phyloP scores from a whole-genome alignment of 23 red algal genomes.

The Chondrus crispus region DNA sequence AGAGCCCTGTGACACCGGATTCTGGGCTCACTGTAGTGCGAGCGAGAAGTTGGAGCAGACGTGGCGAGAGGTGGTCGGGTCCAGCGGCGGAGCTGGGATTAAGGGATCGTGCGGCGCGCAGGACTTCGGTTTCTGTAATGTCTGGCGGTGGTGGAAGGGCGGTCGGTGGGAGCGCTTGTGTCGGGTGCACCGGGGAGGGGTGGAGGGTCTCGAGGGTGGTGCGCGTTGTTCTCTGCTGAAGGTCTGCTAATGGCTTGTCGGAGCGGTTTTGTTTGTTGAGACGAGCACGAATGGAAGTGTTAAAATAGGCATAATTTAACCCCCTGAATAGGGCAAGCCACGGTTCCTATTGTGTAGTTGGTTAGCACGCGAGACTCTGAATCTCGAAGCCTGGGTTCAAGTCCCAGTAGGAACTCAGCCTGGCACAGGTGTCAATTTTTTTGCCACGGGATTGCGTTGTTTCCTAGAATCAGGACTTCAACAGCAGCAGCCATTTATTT shows the following conservation, averaged over 20 bases:
- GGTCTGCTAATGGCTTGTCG: too few relatives aligned
- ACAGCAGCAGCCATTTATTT: too few relatives aligned
- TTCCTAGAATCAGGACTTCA: too few relatives aligned
- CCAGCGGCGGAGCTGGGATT: neutral
- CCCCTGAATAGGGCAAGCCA: neutral
- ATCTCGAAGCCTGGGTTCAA: constrained; percentile 81
- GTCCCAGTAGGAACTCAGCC: constrained; percentile 65
- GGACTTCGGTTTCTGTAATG: neutral
- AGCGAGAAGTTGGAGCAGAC: neutral
- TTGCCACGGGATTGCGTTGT: too few relatives aligned
- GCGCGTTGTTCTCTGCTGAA: too few relatives aligned
- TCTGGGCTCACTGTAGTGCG: neutral
- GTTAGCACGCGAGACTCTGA: constrained; percentile 87
- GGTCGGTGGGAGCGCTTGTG: neutral
- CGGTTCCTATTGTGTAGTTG: constrained; percentile 78
- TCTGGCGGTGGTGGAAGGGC: neutral
- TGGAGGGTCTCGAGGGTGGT: neutral
- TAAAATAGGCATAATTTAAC: neutral
- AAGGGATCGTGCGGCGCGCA: neutral
- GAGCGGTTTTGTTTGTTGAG: too few relatives aligned
- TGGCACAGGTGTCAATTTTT: too few relatives aligned
- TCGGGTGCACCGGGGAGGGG: neutral
- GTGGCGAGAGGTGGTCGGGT: neutral
- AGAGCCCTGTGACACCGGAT: too few relatives aligned
- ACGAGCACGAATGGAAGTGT: neutral